Evolutionary conservation across 2,329 filamentous ascomycete genomes (phyloP).

Genomic region (Phialophora tarda): DNA sequence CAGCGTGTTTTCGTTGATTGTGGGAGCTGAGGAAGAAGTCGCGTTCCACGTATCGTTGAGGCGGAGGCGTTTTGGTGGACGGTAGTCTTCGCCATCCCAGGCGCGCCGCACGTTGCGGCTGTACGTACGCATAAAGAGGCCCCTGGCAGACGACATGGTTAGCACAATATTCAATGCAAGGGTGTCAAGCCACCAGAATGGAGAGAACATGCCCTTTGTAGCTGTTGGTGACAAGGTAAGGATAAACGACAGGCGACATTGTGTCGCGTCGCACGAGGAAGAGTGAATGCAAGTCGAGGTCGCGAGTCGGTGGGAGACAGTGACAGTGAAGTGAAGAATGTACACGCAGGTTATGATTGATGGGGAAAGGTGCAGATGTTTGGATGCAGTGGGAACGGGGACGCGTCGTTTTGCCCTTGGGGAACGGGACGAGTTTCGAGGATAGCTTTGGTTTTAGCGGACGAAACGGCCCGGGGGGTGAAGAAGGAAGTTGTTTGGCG

Average conservation of each 20-base stretch:
- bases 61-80: conserved; percentile 53
- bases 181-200: conserved; percentile 10
- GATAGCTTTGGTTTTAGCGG: conserved; percentile 31
- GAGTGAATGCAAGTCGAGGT: conserved; percentile 4
- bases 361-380: conserved; percentile 26
- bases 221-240: conserved; percentile 58
- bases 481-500: conserved; percentile 29
- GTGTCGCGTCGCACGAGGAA: conserved; percentile 33
- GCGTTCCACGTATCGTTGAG: conserved; percentile 44
- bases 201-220: conserved; percentile 52
- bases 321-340: conserved; percentile 9
- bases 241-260: conserved; percentile 41
- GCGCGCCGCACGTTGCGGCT: conserved; percentile 55
- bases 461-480: conserved; percentile 27
- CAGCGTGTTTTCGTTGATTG: conserved; percentile 39
- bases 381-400: conserved; percentile 32
- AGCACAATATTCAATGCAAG: conserved; percentile 20
- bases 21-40: conserved; percentile 21
- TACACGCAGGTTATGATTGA: conserved; percentile 4
- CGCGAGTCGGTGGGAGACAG: not conserved
- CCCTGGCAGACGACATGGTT: conserved; percentile 43
- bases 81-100: conserved; percentile 53
- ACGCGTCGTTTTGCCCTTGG: conserved; percentile 27
- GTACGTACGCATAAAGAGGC: conserved; percentile 57
- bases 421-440: not conserved